These are phyloP conservation scores for Drechslera avenae DNA, from an alignment of 2,329 filamentous ascomycete genomes.

Conservation along the genomic window DNA sequence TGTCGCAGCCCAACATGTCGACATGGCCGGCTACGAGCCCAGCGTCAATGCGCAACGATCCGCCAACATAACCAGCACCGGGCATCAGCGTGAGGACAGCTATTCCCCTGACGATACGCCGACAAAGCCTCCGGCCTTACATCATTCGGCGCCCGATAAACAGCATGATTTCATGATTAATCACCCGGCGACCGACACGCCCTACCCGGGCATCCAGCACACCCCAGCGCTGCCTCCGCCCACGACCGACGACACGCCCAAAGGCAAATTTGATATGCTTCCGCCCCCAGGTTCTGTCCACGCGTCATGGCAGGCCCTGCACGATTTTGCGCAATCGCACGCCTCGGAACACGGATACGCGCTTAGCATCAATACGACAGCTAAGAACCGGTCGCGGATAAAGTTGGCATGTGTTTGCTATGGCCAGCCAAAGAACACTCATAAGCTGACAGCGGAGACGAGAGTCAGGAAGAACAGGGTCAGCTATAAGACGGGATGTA, in stretches of 20 bases:
- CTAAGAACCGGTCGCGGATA: conserved; percentile 43
- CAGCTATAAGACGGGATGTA: conserved; percentile 44
- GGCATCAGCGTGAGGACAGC: conserved; percentile 8
- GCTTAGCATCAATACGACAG: conserved; percentile 45
- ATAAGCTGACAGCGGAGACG: conserved; percentile 44
- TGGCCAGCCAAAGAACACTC: conserved; percentile 44
- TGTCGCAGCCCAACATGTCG: conserved; percentile 19
- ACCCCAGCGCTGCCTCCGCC: conserved; percentile 12
- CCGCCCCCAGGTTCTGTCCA: conserved; percentile 36
- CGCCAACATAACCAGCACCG: conserved; percentile 14
- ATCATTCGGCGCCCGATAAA: conserved; percentile 1
- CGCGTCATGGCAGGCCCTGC: conserved; percentile 36
- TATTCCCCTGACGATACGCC: conserved; percentile 9
- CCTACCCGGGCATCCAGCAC: conserved; percentile 7
- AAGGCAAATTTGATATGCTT: conserved; percentile 36
- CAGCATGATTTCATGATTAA: conserved; percentile 2
- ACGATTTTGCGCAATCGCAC: conserved; percentile 41
- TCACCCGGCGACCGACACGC: not conserved
- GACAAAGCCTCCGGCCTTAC: not conserved
- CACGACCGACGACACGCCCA: conserved; percentile 18
- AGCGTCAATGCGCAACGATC: conserved; percentile 7
- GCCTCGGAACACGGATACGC: conserved; percentile 44
- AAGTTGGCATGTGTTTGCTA: conserved; percentile 47
- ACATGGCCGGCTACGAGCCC: conserved; percentile 23
- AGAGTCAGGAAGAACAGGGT: conserved; percentile 42